Percentiles rank a stretch among this genome's conserved stretches.
These are phyloP conservation scores for Euphorbia pulcherrima DNA, from an alignment of 345 rosid species.

Conservation along the genomic window DNA sequence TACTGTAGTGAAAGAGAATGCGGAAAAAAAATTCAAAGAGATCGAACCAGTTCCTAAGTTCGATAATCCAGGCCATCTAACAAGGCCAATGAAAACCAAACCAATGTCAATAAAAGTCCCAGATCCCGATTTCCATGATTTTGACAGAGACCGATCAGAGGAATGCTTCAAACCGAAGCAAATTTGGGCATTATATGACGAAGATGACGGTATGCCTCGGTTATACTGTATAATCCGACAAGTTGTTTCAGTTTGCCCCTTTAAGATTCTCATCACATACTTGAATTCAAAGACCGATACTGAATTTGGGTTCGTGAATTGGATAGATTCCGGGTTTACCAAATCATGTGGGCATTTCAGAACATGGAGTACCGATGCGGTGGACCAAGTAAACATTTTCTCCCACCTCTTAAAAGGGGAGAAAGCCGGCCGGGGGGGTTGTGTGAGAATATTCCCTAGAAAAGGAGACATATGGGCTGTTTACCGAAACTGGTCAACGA, in stretches of 20 bases:
- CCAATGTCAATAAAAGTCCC: conserved; percentile 74
- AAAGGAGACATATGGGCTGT: conserved; percentile 94
- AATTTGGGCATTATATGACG: conserved; percentile 95
- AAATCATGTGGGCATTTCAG: conserved; percentile 98
- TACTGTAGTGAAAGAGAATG: conserved; percentile 36
- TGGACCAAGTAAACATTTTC: conserved; percentile 89
- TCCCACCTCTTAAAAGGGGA: conserved; percentile 79
- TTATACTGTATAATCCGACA: conserved; percentile 77
- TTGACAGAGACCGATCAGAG: conserved; percentile 84
- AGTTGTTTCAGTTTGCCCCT: conserved; percentile 75
- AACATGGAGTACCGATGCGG: conserved; percentile 66
- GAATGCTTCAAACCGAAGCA: conserved; percentile 89
- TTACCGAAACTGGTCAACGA: conserved; percentile 80
- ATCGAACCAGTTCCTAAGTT: conserved; percentile 27
- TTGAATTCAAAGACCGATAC: conserved; percentile 87
- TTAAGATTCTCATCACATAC: conserved; percentile 79
- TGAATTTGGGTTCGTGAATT: conserved; percentile 79
- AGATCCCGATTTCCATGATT: conserved; percentile 94
- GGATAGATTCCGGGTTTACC: conserved; percentile 82
- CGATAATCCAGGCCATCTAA: conserved; percentile 27
- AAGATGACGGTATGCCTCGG: conserved; percentile 98
- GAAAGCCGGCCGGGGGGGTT: conserved; percentile 97
- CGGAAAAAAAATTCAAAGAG: conserved; percentile 31
- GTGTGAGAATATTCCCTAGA: conserved; percentile 87
- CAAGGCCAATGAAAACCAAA: conserved; percentile 35